Evolutionary conservation across 768 basidiomycete species (phyloP).

Genomic region (Termitomyces sp.): DNA sequence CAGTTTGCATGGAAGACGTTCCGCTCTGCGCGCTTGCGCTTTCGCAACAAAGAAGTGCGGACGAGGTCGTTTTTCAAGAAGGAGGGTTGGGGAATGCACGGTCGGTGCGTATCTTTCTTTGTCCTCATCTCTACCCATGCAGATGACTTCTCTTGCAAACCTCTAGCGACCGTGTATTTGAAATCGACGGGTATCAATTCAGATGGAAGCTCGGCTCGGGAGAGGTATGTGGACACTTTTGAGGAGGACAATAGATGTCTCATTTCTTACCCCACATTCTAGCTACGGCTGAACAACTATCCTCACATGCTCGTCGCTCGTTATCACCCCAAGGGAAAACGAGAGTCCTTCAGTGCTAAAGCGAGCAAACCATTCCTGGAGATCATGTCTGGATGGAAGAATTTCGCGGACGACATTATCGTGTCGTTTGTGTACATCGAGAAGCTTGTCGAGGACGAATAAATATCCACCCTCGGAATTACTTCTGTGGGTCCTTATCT

Average conservation of each 20-base stretch:
- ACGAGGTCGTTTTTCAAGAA: constrained; percentile 25
- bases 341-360: constrained; percentile 13
- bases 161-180: constrained; percentile 23
- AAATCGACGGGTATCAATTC: constrained; percentile 23
- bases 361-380: constrained; percentile 23
- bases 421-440: constrained; percentile 33
- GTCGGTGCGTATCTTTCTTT: constrained; percentile 18
- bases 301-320: constrained; percentile 21
- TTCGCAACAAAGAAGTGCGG: constrained; percentile 19
- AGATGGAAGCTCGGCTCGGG: constrained; percentile 22
- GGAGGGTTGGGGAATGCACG: constrained; percentile 21
- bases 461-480: not conserved
- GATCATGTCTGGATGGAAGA: constrained; percentile 26
- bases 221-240: not conserved
- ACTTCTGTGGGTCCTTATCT: not conserved
- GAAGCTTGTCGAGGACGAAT: constrained; percentile 26
- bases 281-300: constrained; percentile 19
- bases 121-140: not conserved
- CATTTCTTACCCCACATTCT: not conserved
- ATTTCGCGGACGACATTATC: constrained; percentile 29
- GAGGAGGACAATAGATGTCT: not conserved
- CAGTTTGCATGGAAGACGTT: constrained; percentile 24
- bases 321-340: constrained; percentile 15
- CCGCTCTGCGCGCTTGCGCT: constrained; percentile 19
- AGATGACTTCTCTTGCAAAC: not conserved